Conservation (phyloP, 1,139 yeast genomes). For the Nakaseomyces uthaithaninus region DNA sequence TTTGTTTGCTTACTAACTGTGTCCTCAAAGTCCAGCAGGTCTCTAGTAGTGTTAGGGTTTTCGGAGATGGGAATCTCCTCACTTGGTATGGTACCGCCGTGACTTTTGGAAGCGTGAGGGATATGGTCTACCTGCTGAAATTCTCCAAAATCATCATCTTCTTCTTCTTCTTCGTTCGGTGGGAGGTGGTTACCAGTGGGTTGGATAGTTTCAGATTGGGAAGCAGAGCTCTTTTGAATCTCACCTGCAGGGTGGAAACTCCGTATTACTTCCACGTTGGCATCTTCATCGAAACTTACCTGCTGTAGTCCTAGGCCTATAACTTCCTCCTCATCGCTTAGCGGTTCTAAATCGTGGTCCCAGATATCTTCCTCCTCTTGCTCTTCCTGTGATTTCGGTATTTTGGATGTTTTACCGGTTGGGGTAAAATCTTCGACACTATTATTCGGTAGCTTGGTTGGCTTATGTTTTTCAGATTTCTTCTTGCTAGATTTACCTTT, state of each 20-base stretch:
- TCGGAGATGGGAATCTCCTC: neutral
- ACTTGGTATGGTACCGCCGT: too few species aligned
- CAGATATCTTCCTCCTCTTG: neutral
- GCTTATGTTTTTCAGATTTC: slow-evolving; percentile 6
- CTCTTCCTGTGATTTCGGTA: too few species aligned
- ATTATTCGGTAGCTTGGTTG: neutral
- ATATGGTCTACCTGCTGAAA: slow-evolving; percentile 3
- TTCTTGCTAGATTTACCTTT: slow-evolving; percentile 12
- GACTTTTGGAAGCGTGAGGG: too few species aligned
- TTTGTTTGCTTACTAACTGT: neutral
- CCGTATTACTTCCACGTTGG: neutral
- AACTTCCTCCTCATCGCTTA: slow-evolving; percentile 2
- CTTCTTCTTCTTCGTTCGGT: slow-evolving; percentile 4
- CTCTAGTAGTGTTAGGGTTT: neutral
- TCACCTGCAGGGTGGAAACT: neutral
- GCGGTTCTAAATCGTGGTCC: neutral
- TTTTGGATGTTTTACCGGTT: neutral
- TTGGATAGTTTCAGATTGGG: too few species aligned
- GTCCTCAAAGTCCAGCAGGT: neutral
- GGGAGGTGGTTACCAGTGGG: too few species aligned
- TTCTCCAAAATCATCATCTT: slow-evolving; percentile 7
- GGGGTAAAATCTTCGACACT: neutral
- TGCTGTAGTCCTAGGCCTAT: neutral
- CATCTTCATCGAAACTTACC: neutral
- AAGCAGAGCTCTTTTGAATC: too few species aligned